phyloP scores from a whole-genome alignment of 441 rosid species.

The Pelargonium cotyledonis region DNA sequence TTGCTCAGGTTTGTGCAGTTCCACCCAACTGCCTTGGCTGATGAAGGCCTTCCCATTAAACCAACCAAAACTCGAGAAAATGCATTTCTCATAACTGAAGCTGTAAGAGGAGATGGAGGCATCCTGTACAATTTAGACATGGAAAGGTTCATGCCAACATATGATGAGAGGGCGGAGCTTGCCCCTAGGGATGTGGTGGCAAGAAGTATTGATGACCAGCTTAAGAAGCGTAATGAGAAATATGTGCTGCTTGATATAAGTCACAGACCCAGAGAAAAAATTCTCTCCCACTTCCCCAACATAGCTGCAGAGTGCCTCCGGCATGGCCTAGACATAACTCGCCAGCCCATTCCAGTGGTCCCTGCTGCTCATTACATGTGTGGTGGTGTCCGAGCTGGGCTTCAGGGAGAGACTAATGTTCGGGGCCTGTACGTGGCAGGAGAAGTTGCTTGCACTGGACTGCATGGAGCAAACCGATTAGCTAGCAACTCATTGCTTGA shows the following conservation, averaged over 20 bases:
- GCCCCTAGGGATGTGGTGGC: conserved; percentile 98
- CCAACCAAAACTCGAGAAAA: conserved; percentile 59
- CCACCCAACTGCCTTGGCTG: conserved; percentile 97
- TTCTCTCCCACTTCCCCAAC: conserved; percentile 91
- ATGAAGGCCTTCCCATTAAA: conserved; percentile 79
- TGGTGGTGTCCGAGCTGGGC: conserved; percentile 89
- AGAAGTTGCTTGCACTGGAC: conserved; percentile 95
- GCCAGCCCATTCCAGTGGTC: conserved; percentile 83
- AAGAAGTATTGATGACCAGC: conserved; percentile 95
- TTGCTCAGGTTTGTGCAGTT: conserved; percentile 83
- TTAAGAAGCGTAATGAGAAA: conserved; percentile 63
- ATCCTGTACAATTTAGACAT: conserved; percentile 66
- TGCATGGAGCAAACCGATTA: conserved; percentile 93
- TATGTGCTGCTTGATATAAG: conserved; percentile 88
- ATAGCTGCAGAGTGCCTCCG: conserved; percentile 80
- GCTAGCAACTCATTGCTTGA: conserved; percentile 98
- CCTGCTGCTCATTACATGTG: conserved; percentile 99
- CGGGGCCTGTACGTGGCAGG: conserved; percentile 87
- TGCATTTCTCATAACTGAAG: conserved; percentile 88
- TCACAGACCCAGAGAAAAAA: conserved; percentile 66
- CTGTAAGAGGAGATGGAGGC: conserved; percentile 97
- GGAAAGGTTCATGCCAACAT: conserved; percentile 83
- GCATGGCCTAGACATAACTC: conserved; percentile 70
- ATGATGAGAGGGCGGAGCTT: conserved; percentile 88
- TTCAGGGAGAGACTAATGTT: conserved; percentile 90